Conservation (phyloP, 345 rosid genomes). For the Salix suchowensis region DNA sequence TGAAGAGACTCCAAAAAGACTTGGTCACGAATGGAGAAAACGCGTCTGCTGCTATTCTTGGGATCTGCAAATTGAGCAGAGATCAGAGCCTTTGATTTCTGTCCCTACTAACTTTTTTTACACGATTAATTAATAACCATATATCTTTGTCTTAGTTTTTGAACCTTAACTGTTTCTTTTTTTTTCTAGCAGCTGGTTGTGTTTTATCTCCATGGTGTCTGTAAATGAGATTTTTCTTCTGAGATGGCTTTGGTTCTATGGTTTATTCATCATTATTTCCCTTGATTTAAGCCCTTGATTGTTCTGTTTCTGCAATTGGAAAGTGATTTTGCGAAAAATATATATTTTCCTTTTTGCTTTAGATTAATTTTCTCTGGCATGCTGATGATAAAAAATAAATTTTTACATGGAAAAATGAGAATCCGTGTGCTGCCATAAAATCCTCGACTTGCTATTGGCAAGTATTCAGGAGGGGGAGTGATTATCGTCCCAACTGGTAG, state of each 20-base stretch:
- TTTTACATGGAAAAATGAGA: not conserved
- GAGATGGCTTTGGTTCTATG: not conserved
- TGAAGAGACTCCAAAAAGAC: slow-evolving; percentile 30
- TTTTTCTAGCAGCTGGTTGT: not conserved
- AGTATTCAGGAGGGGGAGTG: not conserved
- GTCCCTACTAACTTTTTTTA: not conserved
- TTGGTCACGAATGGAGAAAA: slow-evolving; percentile 19
- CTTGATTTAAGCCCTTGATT: not conserved
- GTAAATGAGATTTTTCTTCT: not conserved
- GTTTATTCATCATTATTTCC: not conserved
- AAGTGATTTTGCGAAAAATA: no score
- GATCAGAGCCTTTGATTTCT: slow-evolving; percentile 28
- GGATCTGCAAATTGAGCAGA: slow-evolving; percentile 35
- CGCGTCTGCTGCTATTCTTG: slow-evolving; percentile 27
- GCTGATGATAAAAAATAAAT: no score
- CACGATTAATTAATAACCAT: slow-evolving; percentile 12
- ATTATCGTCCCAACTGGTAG: no score
- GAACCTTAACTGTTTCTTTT: not conserved
- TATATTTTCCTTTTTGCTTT: no score
- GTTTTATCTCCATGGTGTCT: not conserved
- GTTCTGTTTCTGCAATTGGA: no score
- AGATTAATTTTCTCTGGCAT: no score
- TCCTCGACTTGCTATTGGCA: not conserved
- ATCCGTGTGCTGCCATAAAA: not conserved
- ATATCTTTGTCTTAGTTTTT: not conserved